Evolutionary conservation across 257 asterid genomes (phyloP), one percentile per base, ranked within the genome.

Genomic region (Primulina eburnea): DNA sequence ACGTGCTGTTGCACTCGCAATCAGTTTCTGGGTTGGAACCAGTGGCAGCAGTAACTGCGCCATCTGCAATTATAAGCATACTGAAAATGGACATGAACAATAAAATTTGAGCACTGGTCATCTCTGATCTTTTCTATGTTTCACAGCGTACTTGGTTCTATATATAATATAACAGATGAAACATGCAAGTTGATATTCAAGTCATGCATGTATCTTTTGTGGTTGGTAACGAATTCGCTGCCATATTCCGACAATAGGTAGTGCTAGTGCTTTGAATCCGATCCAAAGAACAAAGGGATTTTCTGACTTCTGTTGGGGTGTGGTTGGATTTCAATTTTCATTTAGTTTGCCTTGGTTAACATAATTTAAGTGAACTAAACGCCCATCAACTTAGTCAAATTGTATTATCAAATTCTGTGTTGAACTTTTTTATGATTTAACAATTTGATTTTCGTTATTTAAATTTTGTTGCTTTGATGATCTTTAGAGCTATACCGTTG

Each of bases 231-330:
- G 55, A 47, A 47, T 40, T 68, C 52, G 2, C 59, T 16, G 26
- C 60, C 8, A 64, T 64, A 20, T 35, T 38, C 6, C 30, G 35
- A 61, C 50, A 70, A 50, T 64, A 58, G 26, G 55, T 26, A 16
- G 50, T 59, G 62, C 55, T 69, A 16, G 21, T 38, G 66, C 73
- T 73, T 60, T 58, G 70, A 60, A 73, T 64, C 65, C 7, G 71
- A 74, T 78, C 79, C 76, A 9, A 78, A 74, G 65, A 65, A 63
- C 60, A 28, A 30, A 53, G 68, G 71, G 55, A 26, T 26, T 57
- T 53, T 9, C 29, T 28, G 4, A n/a, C 52, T 47, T 26, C 47
- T 20, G 10, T 57, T 32, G n/a, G 29, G 5, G 6, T 61, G 12
- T 3, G 34, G n/a, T 37, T 57, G 59, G 20, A 21, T 59, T 28